Evolutionary conservation across 805 yeast genomes (phyloP).

Genomic region (Saturnispora kantuleensis): DNA sequence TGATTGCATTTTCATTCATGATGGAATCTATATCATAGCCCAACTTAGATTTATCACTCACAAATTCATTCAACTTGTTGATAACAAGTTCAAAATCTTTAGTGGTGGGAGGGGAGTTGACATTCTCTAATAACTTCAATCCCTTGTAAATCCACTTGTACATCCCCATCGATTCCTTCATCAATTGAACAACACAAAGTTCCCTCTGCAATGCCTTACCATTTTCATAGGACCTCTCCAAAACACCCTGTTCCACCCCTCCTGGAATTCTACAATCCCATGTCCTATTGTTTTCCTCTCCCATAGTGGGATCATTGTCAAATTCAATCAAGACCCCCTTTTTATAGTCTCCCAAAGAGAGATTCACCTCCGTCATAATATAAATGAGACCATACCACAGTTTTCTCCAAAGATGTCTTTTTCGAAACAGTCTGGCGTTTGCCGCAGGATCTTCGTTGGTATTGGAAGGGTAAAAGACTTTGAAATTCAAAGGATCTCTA

Average conservation of each 20-base stretch:
- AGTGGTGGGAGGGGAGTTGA: conserved; percentile 28
- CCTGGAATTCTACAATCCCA: conserved; percentile 33
- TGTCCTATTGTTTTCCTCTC: conserved; percentile 21
- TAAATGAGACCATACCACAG: conserved; percentile 29
- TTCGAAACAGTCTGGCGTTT: conserved; percentile 25
- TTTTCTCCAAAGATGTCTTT: conserved; percentile 32
- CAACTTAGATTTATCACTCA: conserved; percentile 23
- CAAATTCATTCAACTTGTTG: conserved; percentile 22
- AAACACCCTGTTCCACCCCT: conserved; percentile 28
- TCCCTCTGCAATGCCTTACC: conserved; percentile 29
- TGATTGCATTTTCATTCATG: conserved; percentile 13
- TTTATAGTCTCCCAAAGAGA: conserved; percentile 29
- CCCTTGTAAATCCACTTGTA: conserved; percentile 34
- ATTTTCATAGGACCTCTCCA: conserved; percentile 25
- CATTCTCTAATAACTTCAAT: conserved; percentile 29
- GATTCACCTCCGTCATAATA: conserved; percentile 26
- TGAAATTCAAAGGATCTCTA: conserved; percentile 37
- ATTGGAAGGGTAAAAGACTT: conserved; percentile 22
- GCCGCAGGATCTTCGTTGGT: conserved; percentile 22
- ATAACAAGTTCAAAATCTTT: conserved; percentile 23
- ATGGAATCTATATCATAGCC: conserved; percentile 20
- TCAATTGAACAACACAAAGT: conserved; percentile 37
- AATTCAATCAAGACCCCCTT: conserved; percentile 29
- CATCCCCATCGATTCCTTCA: conserved; percentile 36
- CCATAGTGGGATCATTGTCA: conserved; percentile 28